Evolutionary conservation across 2,329 filamentous ascomycete genomes (phyloP).

Genomic region (Trichoderma sp.): DNA sequence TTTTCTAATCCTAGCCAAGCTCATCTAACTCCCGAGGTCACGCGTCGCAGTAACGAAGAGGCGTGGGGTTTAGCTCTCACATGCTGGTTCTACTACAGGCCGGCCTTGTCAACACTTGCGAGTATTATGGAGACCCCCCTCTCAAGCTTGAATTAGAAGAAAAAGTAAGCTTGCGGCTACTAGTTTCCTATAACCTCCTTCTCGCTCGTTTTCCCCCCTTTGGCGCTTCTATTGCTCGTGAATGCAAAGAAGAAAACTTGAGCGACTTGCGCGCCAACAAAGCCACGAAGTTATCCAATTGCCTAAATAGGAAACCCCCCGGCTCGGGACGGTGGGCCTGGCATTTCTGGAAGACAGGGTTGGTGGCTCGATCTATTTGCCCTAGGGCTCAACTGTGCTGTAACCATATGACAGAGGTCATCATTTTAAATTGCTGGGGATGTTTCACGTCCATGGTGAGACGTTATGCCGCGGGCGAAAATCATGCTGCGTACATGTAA

Average conservation of each 20-base stretch:
- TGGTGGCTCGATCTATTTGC: neutral
- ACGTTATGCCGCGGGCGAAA: neutral
- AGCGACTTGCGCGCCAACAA: neutral
- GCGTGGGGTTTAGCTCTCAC: slow-evolving; percentile 2
- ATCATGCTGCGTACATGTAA: neutral
- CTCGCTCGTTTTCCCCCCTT: neutral
- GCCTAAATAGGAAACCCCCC: slow-evolving; percentile 11
- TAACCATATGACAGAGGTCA: slow-evolving; percentile 1
- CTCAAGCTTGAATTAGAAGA: neutral
- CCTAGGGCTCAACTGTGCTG: slow-evolving; percentile 6
- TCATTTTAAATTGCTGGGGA: neutral
- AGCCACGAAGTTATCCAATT: slow-evolving; percentile 16
- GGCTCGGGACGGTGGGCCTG: neutral
- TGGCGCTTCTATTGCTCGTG: neutral
- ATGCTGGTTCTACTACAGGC: neutral
- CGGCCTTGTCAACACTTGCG: neutral
- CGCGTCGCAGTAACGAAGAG: neutral
- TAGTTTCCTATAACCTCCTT: neutral
- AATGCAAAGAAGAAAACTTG: neutral
- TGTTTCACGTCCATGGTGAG: neutral
- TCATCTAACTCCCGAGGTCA: neutral
- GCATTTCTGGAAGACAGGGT: neutral
- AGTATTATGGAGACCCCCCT: neutral
- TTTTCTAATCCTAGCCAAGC: neutral
- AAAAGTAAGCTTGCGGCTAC: neutral